Conservation (phyloP, 352 stramenopile species). For the Lagenidium sp. region DNA sequence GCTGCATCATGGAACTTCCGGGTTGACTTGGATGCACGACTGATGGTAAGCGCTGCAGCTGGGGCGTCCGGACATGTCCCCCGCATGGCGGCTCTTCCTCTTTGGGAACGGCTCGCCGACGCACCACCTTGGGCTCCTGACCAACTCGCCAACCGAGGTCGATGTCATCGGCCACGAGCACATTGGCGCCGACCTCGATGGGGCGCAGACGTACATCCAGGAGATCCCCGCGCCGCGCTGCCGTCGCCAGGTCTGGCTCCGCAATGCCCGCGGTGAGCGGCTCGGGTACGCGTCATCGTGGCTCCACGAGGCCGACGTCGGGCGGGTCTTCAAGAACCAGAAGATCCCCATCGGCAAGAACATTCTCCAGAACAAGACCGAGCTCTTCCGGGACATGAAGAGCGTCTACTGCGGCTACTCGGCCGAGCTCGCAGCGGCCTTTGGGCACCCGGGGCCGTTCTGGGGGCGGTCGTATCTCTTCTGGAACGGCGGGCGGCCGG, state of each 20-base stretch:
- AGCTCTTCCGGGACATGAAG: constrained; percentile 84
- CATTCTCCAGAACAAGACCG: constrained; percentile 73
- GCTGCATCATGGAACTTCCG: too few species aligned
- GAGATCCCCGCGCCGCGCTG: constrained; percentile 50
- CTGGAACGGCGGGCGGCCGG: constrained; percentile 63
- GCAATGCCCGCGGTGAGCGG: constrained; percentile 57
- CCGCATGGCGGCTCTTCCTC: constrained; percentile 73
- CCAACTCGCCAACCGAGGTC: constrained; percentile 58
- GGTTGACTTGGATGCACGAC: too few species aligned
- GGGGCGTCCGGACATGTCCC: constrained; percentile 43
- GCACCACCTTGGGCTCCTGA: constrained; percentile 71
- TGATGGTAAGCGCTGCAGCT: constrained; percentile 22
- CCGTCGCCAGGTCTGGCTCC: constrained; percentile 70
- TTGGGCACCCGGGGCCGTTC: constrained; percentile 58
- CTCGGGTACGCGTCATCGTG: constrained; percentile 79
- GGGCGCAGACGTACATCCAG: constrained; percentile 28
- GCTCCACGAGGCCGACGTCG: constrained; percentile 55
- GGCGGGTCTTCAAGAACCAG: constrained; percentile 70
- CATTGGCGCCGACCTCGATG: constrained; percentile 29
- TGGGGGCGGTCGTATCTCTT: constrained; percentile 84
- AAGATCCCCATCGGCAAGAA: constrained; percentile 78
- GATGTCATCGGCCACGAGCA: constrained; percentile 62
- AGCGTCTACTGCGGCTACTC: constrained; percentile 64
- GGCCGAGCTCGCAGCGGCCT: constrained; percentile 41
- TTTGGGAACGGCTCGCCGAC: constrained; percentile 81